Evolutionary conservation across 208 protist genomes (phyloP), one percentile per base, ranked within the genome.

Genomic region (Acanthamoeba sp.): DNA sequence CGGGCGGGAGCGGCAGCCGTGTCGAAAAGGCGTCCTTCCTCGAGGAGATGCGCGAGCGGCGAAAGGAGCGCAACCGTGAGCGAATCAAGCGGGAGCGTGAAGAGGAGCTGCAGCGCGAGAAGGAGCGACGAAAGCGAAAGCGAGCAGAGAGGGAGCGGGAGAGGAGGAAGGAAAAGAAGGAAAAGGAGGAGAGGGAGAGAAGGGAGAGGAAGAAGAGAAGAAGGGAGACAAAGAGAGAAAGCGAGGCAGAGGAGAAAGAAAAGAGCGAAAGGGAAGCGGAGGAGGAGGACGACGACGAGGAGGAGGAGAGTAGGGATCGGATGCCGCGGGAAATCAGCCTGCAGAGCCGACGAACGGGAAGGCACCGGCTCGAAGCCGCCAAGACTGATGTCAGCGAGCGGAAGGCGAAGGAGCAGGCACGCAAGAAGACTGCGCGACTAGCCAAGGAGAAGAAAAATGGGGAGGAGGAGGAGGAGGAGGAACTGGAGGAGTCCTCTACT

Each of bases 41-140:
- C 36, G 73, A 82, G 73, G 73, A 82, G 38, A 82, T 82, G 73
- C 34, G 73, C 34, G 42, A 52, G 73, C 73, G 73, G 3, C 73
- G 73, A 4, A 16, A 29, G 29, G 73, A 82, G 42, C 73, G 73
- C 40, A 82, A 82, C 38, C 73, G 73, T 12, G 73, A 82, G 73
- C 73, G 73, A 12, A 38, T 82, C 22, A 42, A 52, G 73, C 73
- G 73, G 3, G 73, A 82, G 73, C 73, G 73, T 20, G 73, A 82
- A 50, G 73, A 82, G n/a, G 73, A 82, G 42, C n/a, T 38, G 64
- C 36, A 82, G 42, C 34, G 73, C 42, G 38, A 82, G 22, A 42
- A 52, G n/a, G 73, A 82, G 42, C 38, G 42, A 20, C 73, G 73
- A 18, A 73, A 73, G 69, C 73, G 73, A 1, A 82, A 82, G 40